A percentile compares a stretch with the other conserved stretches of the same genome.
Conservation (phyloP, 768 basidiomycete species). For the Lyophyllum atratum region DNA sequence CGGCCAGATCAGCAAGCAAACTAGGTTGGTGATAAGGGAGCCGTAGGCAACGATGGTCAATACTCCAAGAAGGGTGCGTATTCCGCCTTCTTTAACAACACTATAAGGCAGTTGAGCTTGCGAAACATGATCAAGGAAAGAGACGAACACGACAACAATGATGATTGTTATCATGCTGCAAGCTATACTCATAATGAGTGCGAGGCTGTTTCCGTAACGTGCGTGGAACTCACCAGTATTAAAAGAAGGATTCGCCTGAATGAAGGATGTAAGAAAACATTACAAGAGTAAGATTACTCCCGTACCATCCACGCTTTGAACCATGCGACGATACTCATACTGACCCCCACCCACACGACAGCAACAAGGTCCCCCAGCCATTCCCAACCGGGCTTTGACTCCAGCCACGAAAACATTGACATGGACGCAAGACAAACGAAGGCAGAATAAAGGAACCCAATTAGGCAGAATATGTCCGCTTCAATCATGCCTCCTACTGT, state of each 20-base stretch:
- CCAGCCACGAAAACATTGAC: constrained; percentile 79
- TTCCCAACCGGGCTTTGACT: constrained; percentile 67
- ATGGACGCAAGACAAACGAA: constrained; percentile 77
- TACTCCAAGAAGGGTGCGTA: constrained; percentile 71
- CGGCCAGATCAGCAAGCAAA: constrained; percentile 85
- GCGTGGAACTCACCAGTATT: constrained; percentile 67
- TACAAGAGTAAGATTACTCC: not conserved
- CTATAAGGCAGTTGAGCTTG: constrained; percentile 34
- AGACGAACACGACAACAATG: constrained; percentile 75
- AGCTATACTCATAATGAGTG: constrained; percentile 40
- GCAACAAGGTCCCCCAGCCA: constrained; percentile 74
- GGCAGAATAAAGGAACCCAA: constrained; percentile 69
- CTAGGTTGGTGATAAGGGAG: constrained; percentile 73
- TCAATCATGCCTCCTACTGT: constrained; percentile 93
- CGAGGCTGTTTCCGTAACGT: not conserved
- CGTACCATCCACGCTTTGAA: constrained; percentile 85
- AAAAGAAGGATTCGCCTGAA: constrained; percentile 74
- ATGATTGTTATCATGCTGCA: constrained; percentile 86
- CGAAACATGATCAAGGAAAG: not conserved
- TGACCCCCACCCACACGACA: constrained; percentile 81
- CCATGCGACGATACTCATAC: constrained; percentile 85
- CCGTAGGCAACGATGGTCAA: constrained; percentile 80
- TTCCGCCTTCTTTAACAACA: constrained; percentile 87
- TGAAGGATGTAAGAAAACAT: not conserved
- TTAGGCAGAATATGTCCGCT: constrained; percentile 78